These are phyloP conservation scores for Oidiodendron maius DNA, from an alignment of 495 filamentous ascomycete genomes.

Conservation along the genomic window DNA sequence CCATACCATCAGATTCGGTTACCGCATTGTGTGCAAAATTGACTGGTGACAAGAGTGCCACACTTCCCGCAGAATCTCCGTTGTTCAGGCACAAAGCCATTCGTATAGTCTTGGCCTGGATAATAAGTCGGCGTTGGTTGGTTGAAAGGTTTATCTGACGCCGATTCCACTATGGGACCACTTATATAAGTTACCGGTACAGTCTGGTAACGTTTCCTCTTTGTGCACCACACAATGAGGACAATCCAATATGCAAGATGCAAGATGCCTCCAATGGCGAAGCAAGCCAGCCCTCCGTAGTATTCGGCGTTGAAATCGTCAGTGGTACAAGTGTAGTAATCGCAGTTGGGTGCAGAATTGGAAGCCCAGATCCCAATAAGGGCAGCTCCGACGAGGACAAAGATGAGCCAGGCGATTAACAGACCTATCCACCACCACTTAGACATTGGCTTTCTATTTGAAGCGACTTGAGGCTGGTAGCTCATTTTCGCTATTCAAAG, in stretches of 20 bases:
- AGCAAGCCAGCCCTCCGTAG: not conserved
- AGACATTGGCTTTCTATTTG: not conserved
- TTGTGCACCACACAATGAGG: conserved; percentile 2
- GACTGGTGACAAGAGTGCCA: not conserved
- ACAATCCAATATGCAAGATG: conserved; percentile 1
- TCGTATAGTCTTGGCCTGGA: not conserved
- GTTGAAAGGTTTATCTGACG: conserved; percentile 1
- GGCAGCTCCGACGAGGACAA: conserved; percentile 1
- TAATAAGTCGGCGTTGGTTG: not conserved
- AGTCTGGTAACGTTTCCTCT: not conserved
- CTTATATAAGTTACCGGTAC: not conserved
- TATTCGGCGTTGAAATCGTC: not conserved
- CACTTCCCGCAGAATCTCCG: not conserved
- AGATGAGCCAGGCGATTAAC: not conserved
- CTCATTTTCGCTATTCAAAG: conserved; percentile 1
- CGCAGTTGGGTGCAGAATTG: too few relatives aligned
- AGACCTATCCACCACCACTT: conserved; percentile 3
- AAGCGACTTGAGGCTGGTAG: not conserved
- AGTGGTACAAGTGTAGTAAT: not conserved
- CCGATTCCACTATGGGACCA: not conserved
- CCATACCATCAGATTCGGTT: not conserved
- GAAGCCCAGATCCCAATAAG: not conserved
- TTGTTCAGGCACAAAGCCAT: not conserved
- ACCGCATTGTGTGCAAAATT: not conserved
- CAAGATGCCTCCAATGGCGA: conserved; percentile 4